Conservation (phyloP, 2,329 filamentous ascomycete species). For the Paecilomyces formosus region DNA sequence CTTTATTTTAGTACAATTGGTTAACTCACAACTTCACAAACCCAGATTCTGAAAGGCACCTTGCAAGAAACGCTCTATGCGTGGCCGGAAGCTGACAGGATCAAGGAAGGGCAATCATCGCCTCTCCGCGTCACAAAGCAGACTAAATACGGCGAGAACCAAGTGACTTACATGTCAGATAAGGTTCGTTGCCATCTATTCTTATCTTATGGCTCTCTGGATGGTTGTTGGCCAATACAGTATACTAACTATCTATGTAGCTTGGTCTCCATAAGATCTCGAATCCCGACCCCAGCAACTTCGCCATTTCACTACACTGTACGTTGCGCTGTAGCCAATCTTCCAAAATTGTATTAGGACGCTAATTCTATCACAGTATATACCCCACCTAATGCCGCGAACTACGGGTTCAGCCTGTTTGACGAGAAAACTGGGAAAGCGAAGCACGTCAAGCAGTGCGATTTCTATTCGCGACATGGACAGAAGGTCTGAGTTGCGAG, state of each 20-base stretch:
- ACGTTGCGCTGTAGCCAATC: constrained; percentile 20
- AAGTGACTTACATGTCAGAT: constrained; percentile 88
- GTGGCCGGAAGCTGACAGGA: constrained; percentile 51
- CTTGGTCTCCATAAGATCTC: constrained; percentile 77
- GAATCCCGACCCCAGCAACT: constrained; percentile 63
- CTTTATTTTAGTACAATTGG: neutral
- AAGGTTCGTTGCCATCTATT: constrained; percentile 31
- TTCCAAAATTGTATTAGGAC: neutral
- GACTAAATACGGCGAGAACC: constrained; percentile 60
- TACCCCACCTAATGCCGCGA: constrained; percentile 82
- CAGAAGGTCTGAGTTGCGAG: constrained; percentile 17
- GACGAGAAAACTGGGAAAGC: constrained; percentile 67
- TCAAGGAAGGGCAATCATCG: constrained; percentile 38
- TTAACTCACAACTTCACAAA: neutral
- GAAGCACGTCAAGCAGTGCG: constrained; percentile 62
- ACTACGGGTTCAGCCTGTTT: constrained; percentile 74
- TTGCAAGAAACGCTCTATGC: constrained; percentile 76
- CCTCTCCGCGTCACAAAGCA: constrained; percentile 60
- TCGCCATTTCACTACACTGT: constrained; percentile 77
- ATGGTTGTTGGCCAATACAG: neutral
- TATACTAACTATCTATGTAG: constrained; percentile 27
- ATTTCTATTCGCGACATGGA: constrained; percentile 61
- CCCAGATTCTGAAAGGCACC: constrained; percentile 63
- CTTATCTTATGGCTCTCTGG: neutral
- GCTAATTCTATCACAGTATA: constrained; percentile 49